These are phyloP conservation scores for Pichia californica DNA, from an alignment of 805 yeast genomes.

Conservation along the genomic window DNA sequence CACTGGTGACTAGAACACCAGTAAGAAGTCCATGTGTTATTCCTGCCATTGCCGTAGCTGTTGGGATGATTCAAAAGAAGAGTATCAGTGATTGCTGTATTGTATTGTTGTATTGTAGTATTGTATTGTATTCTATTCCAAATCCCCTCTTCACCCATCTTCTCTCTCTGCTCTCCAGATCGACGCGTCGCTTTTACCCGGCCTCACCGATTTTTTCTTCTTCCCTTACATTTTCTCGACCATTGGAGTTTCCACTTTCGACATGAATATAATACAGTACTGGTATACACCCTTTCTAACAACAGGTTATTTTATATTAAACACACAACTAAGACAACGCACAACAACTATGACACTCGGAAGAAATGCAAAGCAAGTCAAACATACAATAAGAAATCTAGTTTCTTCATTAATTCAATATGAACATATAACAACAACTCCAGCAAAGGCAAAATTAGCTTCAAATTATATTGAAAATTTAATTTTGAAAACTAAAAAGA, in stretches of 20 bases:
- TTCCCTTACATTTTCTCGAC: no score
- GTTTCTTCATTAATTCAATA: constrained; percentile 63
- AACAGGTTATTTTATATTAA: no score
- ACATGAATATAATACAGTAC: no score
- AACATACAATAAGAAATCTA: constrained; percentile 55
- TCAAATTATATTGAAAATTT: constrained; percentile 57
- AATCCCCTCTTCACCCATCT: no score
- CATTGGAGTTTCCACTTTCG: no score
- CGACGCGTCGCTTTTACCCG: no score
- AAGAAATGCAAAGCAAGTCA: constrained; percentile 46
- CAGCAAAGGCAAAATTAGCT: constrained; percentile 68
- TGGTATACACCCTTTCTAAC: no score
- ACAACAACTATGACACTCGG: constrained; percentile 24
- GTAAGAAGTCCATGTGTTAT: constrained; percentile 51
- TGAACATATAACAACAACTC: constrained; percentile 66
- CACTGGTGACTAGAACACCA: constrained; percentile 57
- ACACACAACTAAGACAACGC: no score
- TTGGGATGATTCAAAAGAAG: no score
- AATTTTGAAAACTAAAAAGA: constrained; percentile 49
- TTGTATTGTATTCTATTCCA: no score
- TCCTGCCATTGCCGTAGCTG: constrained; percentile 35
- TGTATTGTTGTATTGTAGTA: no score
- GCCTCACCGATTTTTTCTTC: neutral
- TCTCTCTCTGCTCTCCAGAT: neutral
- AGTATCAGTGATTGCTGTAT: no score